phyloP scores from a whole-genome alignment of 805 yeast species.

The Barnettozyma sucrosica region DNA sequence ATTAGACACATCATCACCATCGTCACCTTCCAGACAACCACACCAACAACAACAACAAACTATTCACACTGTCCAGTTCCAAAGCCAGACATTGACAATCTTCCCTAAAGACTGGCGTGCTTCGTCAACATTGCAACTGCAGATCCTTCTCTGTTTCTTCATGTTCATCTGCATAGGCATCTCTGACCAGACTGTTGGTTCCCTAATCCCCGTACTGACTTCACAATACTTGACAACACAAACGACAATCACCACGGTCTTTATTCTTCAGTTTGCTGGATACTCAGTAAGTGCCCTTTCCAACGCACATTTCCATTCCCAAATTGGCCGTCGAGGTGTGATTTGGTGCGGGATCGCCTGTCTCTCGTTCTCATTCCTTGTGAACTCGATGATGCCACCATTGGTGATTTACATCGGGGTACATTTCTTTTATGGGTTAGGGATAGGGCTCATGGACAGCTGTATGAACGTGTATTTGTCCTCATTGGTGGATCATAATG shows the following conservation, averaged over 20 bases:
- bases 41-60: no score
- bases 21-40: background rate
- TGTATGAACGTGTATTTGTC: constrained; percentile 44
- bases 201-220: constrained; percentile 48
- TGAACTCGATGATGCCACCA: constrained; percentile 33
- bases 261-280: constrained; percentile 48
- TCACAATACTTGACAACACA: constrained; percentile 43
- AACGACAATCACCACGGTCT: constrained; percentile 42
- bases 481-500: constrained; percentile 46
- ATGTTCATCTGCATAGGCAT: constrained; percentile 46
- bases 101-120: constrained; percentile 20
- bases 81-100: constrained; percentile 5
- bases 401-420: constrained; percentile 34
- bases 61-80: background rate
- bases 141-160: constrained; percentile 35
- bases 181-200: constrained; percentile 56
- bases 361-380: constrained; percentile 34
- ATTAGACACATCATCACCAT: background rate
- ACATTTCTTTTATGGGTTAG: constrained; percentile 44
- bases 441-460: constrained; percentile 53
- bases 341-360: constrained; percentile 30
- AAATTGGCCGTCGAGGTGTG: constrained; percentile 45
- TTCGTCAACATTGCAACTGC: constrained; percentile 37
- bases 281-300: constrained; percentile 47
- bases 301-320: constrained; percentile 37